Percentiles rank a stretch among this genome's conserved stretches.
phyloP scores from a whole-genome alignment of 768 basidiomycete genomes.

The Suillus ampliporus region DNA sequence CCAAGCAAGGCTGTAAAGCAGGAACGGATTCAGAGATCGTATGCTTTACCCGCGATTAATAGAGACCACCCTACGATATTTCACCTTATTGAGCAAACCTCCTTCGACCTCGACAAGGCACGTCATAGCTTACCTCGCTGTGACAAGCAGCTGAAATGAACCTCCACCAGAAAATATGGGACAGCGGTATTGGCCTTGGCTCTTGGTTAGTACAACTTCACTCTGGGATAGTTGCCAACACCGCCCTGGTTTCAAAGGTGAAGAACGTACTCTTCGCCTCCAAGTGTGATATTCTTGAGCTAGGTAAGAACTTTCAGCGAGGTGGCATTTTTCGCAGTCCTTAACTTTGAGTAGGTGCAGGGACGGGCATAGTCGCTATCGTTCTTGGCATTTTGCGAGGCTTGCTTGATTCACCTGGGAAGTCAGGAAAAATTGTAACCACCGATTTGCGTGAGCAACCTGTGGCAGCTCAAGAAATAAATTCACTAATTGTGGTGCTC shows the following conservation, averaged over 20 bases:
- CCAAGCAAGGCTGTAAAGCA: conserved; percentile 55
- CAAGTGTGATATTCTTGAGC: conserved; percentile 59
- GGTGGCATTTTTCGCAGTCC: neutral
- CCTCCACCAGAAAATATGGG: conserved; percentile 88
- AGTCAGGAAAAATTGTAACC: conserved; percentile 49
- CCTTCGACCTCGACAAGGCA: conserved; percentile 94
- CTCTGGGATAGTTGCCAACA: conserved; percentile 16
- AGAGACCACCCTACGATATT: conserved; percentile 40
- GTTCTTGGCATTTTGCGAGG: conserved; percentile 64
- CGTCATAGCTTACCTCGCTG: conserved; percentile 19
- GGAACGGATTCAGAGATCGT: conserved; percentile 67
- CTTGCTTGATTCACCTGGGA: conserved; percentile 24
- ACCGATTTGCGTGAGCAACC: conserved; percentile 73
- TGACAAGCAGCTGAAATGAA: neutral
- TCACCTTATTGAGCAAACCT: conserved; percentile 76
- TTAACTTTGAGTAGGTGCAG: conserved; percentile 61
- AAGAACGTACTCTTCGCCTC: conserved; percentile 47
- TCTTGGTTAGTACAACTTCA: conserved; percentile 67
- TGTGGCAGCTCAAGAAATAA: neutral
- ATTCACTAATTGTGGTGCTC: conserved; percentile 4
- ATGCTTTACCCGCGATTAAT: conserved; percentile 40
- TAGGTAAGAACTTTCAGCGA: conserved; percentile 55
- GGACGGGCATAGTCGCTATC: conserved; percentile 83
- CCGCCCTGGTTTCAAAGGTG: conserved; percentile 24
- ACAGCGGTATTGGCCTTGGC: conserved; percentile 86